These are phyloP conservation scores for Lipomyces oligophaga DNA, from an alignment of 805 yeast genomes.

Conservation along the genomic window DNA sequence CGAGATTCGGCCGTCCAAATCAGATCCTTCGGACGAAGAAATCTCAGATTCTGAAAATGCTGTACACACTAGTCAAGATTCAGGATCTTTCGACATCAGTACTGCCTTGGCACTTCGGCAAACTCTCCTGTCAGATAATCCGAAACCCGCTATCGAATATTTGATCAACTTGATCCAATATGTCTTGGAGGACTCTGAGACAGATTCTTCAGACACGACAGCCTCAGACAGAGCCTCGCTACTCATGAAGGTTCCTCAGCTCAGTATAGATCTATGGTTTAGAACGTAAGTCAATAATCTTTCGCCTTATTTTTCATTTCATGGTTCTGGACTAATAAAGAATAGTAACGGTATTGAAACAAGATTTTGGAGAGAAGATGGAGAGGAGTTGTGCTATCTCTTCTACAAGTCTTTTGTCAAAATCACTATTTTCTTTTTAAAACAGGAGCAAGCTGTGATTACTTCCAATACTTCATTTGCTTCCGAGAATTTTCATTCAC, in stretches of 20 bases:
- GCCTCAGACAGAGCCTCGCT: no score
- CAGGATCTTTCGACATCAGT: no score
- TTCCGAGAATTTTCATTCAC: neutral
- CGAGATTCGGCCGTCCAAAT: no score
- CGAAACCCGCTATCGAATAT: no score
- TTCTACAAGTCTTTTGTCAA: constrained; percentile 2
- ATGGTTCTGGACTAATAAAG: neutral
- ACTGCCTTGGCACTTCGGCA: no score
- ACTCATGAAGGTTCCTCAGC: constrained; percentile 5
- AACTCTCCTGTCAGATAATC: no score
- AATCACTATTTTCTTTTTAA: neutral
- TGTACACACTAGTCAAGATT: no score
- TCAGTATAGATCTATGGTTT: constrained; percentile 7
- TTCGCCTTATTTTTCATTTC: neutral
- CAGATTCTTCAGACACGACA: no score
- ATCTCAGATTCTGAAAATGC: no score
- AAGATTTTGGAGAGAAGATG: constrained; percentile 12
- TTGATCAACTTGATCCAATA: no score
- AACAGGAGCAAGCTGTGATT: constrained; percentile 1
- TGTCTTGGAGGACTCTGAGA: no score
- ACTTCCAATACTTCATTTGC: neutral
- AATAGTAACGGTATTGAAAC: constrained; percentile 5
- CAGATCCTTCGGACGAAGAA: no score
- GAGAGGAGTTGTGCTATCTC: constrained; percentile 4
- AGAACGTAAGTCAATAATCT: constrained; percentile 7